Evolutionary conservation across 345 rosid species (phyloP), one percentile per base, ranked within the genome.

Genomic region (Fremontodendron californicum): DNA sequence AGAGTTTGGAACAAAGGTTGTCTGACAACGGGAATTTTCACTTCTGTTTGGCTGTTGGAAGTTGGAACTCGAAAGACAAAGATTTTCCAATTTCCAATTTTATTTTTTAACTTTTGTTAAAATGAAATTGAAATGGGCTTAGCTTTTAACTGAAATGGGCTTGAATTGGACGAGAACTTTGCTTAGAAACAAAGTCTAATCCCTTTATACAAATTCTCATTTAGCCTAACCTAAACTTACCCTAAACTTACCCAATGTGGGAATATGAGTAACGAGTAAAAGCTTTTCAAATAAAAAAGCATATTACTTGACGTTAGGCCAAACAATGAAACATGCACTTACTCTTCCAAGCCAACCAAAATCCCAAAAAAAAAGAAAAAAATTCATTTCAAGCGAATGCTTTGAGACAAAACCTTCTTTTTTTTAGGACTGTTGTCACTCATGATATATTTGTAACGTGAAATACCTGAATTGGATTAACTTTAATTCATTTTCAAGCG

Each of bases 401-500:
- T n/a, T n/a, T n/a, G 37, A 27, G 64, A 60, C 64, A 25, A 1
- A 60, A 12, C 37, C 33, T 27, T 3, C 37, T n/a, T n/a, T 1
- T 60, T 61, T 27, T 61, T 29, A 61, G 65, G 65, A 61, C 10
- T 29, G 37, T 29, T 61, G 65, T 61, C 19, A 60, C 5, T 27
- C 37, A 4, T 55, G 61, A n/a, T 8, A 9, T n/a, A 54, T 0
- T 3, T 21, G 62, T 55, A 57, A 57, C 13, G 15, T 57, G 12
- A 25, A 52, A 23, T 23, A 57, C 63, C 63, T 25, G 63, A 25
- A 58, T 58, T 58, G 35, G 35, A n/a, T n/a, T n/a, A n/a, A n/a
- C 19, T 68, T 67, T 39, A n/a, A 68, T 68, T 68, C 54, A 37
- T 42, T 68, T 68, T 46, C 73, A 68, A 68, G 73, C 35, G 33